Percentiles rank a stretch among this genome's conserved stretches.
Evolutionary conservation across 257 asterid species (phyloP).

Genomic region (Gentiana macrophylla): DNA sequence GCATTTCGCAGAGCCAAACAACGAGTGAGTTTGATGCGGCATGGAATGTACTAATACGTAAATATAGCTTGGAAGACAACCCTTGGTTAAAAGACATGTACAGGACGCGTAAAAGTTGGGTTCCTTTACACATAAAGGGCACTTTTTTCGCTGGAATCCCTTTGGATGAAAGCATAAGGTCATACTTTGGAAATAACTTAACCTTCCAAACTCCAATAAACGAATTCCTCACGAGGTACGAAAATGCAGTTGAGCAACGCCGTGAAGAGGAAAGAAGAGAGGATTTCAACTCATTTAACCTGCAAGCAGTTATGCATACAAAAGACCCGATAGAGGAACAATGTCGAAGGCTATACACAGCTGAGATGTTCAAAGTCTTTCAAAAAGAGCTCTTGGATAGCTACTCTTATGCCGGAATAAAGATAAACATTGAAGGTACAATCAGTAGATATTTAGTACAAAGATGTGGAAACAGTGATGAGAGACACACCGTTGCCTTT

Average conservation of each 20-base stretch:
- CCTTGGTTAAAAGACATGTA: conserved; percentile 80
- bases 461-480: conserved; percentile 67
- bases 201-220: conserved; percentile 50
- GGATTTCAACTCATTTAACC: conserved; percentile 67
- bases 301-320: conserved; percentile 68
- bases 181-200: conserved; percentile 51
- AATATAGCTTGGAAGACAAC: conserved; percentile 51
- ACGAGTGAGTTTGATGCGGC: conserved; percentile 72
- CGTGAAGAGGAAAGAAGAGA: conserved; percentile 85
- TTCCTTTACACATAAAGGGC: conserved; percentile 53
- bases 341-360: conserved; percentile 73
- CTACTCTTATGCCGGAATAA: conserved; percentile 68
- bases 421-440: conserved; percentile 80
- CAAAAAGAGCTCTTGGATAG: conserved; percentile 92
- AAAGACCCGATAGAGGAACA: conserved; percentile 97
- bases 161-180: conserved; percentile 60
- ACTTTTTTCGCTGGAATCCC: conserved; percentile 92
- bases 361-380: conserved; percentile 65
- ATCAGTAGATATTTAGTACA: conserved; percentile 79
- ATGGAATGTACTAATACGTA: conserved; percentile 66
- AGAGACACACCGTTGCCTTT: conserved; percentile 83
- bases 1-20: conserved; percentile 65
- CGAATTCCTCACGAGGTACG: conserved; percentile 60
- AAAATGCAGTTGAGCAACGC: conserved; percentile 63
- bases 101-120: conserved; percentile 75